phyloP scores from a whole-genome alignment of 1,284 basidiomycete species.

The Naganishia cerealis region DNA sequence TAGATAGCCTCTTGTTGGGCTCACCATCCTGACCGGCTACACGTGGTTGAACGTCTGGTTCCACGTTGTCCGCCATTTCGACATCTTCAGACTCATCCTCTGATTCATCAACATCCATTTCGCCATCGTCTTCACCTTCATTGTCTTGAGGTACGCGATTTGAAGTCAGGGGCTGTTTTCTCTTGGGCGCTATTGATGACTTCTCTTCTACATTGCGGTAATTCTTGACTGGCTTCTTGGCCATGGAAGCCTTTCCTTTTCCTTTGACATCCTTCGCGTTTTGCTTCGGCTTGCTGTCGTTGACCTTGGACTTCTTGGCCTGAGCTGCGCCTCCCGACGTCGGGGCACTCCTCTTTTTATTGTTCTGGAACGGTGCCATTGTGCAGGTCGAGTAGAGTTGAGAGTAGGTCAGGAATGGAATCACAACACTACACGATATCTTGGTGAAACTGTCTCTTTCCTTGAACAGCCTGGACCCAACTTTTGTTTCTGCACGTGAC shows the following conservation, averaged over 20 bases:
- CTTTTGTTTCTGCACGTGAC: slow-evolving; percentile 25
- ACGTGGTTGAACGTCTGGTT: slow-evolving; percentile 13
- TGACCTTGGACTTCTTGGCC: slow-evolving; percentile 17
- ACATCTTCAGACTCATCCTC: slow-evolving; percentile 39
- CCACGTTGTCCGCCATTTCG: slow-evolving; percentile 28
- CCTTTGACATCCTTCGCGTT: slow-evolving; percentile 18
- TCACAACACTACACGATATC: not conserved
- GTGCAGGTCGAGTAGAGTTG: not conserved
- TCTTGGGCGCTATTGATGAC: slow-evolving; percentile 1
- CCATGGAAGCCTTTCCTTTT: slow-evolving; percentile 26
- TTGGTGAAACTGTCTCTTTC: not conserved
- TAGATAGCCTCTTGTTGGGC: slow-evolving; percentile 33
- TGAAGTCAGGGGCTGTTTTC: slow-evolving; percentile 13
- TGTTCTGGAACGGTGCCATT: slow-evolving; percentile 20
- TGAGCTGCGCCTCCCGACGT: not conserved
- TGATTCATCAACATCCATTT: slow-evolving; percentile 36
- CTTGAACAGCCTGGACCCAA: not conserved
- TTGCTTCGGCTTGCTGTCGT: slow-evolving; percentile 11
- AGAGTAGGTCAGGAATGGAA: not conserved
- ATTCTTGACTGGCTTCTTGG: slow-evolving; percentile 17
- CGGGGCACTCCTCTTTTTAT: slow-evolving; percentile 24
- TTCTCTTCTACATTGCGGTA: slow-evolving; percentile 12
- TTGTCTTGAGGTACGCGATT: not conserved
- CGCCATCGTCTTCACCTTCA: slow-evolving; percentile 38
- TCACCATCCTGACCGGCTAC: slow-evolving; percentile 33